Evolutionary conservation across 2,329 filamentous ascomycete genomes (phyloP), one percentile per base, ranked within the genome.

Genomic region (Dothistroma septosporum): DNA sequence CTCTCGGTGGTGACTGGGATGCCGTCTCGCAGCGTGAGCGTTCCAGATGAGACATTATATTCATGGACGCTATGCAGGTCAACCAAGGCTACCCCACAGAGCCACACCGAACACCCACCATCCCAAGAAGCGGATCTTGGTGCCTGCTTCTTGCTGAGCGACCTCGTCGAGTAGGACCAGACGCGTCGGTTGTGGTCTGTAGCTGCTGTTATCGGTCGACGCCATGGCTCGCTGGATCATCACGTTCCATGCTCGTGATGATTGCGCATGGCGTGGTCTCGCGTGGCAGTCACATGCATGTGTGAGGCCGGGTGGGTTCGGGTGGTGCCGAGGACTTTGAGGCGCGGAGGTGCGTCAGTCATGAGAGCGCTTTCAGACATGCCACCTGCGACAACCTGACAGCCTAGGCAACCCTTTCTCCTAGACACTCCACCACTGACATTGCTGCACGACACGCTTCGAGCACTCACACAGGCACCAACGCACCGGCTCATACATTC

Each of bases 121-220:
- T 75, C 91, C 92, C 55, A 97, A 77, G 75, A 97, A 96, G 63
- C 93, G 87, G 62, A 97, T 88, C 77, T 97, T 97, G n/a, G 86
- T 84, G n/a, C 84, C 84, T 4, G 72, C 62, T 19, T 58, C 56
- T 22, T 69, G 56, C 4, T 49, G 49, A 2, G 77, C 77, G n/a
- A 81, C 66, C 56, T 81, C 76, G 11, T 72, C 73, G 33, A 81
- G 69, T 46, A 80, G 72, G 61, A 87, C 85, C 10, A 81, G 73
- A 35, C 67, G 75, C 53, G 75, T 77, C 14, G 91, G 83, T 33
- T 85, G 77, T 31, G 90, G 89, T 9, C 66, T 66, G 53, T 57
- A 52, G 19, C 55, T 58, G 16, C 49, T 53, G 32, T 55, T 48
- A 24, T 66, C 60, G 32, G 41, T 55, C 12, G 52, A 35, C 8